phyloP scores from a whole-genome alignment of 176 grass and related monocot species.

The Paspalum vaginatum region DNA sequence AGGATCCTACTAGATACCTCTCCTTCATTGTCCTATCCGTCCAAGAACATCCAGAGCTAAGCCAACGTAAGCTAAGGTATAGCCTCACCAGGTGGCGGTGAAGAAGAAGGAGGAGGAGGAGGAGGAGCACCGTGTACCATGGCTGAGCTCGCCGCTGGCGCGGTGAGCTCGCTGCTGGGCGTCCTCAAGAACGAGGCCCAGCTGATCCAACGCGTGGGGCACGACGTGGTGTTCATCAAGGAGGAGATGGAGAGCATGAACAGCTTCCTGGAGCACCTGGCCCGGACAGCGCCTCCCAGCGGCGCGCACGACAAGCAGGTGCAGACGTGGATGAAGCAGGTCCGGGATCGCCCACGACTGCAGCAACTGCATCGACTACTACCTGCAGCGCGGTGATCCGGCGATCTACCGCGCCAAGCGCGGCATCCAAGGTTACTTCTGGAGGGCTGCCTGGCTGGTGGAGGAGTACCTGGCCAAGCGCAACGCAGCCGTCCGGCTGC shows the following conservation, averaged over 20 bases:
- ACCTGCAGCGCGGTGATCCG: not conserved
- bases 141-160: not conserved
- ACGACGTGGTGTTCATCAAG: slow-evolving; percentile 30
- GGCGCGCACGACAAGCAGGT: slow-evolving; percentile 15
- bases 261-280: slow-evolving; percentile 33
- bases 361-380: slow-evolving; percentile 26
- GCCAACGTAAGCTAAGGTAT: too few species aligned
- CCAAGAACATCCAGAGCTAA: too few species aligned
- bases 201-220: not conserved
- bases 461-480: not conserved
- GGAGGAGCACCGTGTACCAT: too few species aligned
- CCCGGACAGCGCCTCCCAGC: not conserved
- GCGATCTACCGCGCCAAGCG: not conserved
- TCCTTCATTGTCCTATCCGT: too few species aligned
- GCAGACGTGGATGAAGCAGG: slow-evolving; percentile 3
- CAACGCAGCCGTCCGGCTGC: not conserved
- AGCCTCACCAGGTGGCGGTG: too few species aligned
- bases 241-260: slow-evolving; percentile 37
- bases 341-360: not conserved
- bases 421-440: not conserved
- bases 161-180: not conserved
- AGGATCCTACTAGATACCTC: too few species aligned
- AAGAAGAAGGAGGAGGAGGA: too few species aligned
- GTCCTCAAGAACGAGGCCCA: not conserved
- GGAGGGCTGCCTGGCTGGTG: not conserved